Percentiles rank a stretch among this genome's conserved stretches.
phyloP scores from a whole-genome alignment of 345 rosid genomes.

The Pelargonium nanum region DNA sequence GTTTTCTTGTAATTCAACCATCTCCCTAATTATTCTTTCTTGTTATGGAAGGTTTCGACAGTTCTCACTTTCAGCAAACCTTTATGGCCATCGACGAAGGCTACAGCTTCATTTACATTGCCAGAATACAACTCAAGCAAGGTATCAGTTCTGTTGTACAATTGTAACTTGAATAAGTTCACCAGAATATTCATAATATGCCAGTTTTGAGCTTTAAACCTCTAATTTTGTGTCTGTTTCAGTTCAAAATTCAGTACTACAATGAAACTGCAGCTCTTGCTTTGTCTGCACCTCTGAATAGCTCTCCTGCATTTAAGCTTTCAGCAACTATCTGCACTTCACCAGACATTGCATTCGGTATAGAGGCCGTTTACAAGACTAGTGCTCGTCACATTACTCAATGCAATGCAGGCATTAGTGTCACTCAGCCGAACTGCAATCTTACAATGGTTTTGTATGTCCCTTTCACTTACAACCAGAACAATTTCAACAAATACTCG shows the following conservation, averaged over 20 bases:
- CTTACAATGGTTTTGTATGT: slow-evolving; percentile 18
- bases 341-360: slow-evolving; percentile 7
- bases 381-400: slow-evolving; percentile 5
- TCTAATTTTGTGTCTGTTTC: not conserved
- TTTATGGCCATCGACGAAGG: slow-evolving; percentile 2
- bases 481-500: not conserved
- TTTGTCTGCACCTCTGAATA: slow-evolving; percentile 6
- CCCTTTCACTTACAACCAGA: not conserved
- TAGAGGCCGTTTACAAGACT: slow-evolving; percentile 9
- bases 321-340: slow-evolving; percentile 10
- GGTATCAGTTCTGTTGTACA: slow-evolving; percentile 3
- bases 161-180: too few species aligned
- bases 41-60: slow-evolving; percentile 5
- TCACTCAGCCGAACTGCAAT: not conserved
- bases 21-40: not conserved
- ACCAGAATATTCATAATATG: not conserved
- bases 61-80: not conserved
- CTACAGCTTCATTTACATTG: slow-evolving; percentile 2
- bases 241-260: slow-evolving; percentile 8
- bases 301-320: slow-evolving; percentile 8
- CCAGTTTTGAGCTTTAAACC: not conserved
- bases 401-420: slow-evolving; percentile 8
- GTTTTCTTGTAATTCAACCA: not conserved
- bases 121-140: slow-evolving; percentile 9
- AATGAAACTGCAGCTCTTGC: slow-evolving; percentile 6